Base-by-base conservation (phyloP, 225 moss, liverwort and hornwort species). In the Marchantia paleacea region DNA sequence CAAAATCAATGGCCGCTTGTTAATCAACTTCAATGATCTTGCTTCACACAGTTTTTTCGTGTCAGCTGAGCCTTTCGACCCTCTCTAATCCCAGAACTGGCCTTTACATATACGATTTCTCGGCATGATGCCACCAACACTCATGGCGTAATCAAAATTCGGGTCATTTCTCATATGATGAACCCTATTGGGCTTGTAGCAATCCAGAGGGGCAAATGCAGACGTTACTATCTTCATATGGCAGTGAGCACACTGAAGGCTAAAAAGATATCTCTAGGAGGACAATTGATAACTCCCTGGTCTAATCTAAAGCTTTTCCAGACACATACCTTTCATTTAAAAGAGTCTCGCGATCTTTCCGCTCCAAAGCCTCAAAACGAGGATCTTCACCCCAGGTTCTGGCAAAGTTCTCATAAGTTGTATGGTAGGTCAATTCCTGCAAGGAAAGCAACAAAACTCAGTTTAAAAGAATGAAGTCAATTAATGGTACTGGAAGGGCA, bases 291-390 rank as follows among this genome's bases (percentile, higher is more conserved):
- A 76, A 11, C 75, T 39, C 16, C 28, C 39, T 60, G 6, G 39
- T 10, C 58, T 76, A 16, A 8, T 31, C 0, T 58, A 25, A 76
- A 60, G 29, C 54, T 63, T 31, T 13, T 50, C 57, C 81, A 57
- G 26, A 74, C 48, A 61, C 91, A 87, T 88, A 93, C 95, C 95
- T 93, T 86, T 95, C 95, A 87, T 92, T 92, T 31, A 95, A 85
- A 69, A 93, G 87, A 12, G 83, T 75, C 77, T 93, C 95, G 73
- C 89, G 95, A 78, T 95, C 93, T 88, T 93, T 95, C 48, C 93
- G 90, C 86, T 95, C 93, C 86, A 95, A 80, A 80, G 85, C 88
- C 87, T 90, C 86, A 76, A 94, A 92, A 26, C 92, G 92, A 82
- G 87, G 64, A 80, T 93, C 91, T 75, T 89, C 73, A 55, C 90